Conservation (phyloP, 345 rosid species). For the Brassica carinata region DNA sequence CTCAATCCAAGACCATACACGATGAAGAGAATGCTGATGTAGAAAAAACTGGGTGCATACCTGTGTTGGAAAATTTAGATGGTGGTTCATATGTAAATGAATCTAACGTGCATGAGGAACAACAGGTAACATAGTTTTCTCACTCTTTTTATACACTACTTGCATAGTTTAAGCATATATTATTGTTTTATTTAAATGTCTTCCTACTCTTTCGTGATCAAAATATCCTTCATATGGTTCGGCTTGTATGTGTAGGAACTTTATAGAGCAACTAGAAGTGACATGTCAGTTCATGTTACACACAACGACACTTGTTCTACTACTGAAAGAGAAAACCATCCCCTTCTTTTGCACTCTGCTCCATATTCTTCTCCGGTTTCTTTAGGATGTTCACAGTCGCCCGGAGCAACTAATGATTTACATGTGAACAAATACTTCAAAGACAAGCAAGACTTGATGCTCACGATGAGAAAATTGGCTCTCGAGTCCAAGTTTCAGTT, state of each 20-base stretch:
- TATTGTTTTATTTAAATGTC: not conserved
- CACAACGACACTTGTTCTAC: not conserved
- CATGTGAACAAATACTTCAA: not conserved
- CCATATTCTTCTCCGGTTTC: no score
- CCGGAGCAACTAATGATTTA: not conserved
- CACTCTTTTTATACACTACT: not conserved
- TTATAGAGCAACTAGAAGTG: not conserved
- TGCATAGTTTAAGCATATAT: not conserved
- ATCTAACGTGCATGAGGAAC: not conserved
- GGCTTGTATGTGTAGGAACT: not conserved
- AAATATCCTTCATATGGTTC: not conserved
- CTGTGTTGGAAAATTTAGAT: not conserved
- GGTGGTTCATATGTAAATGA: not conserved
- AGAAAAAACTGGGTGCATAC: not conserved
- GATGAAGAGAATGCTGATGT: not conserved
- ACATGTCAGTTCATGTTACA: not conserved
- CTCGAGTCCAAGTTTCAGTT: constrained; percentile 1
- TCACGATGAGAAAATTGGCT: not conserved
- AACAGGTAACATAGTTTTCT: not conserved
- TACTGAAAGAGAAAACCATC: not conserved
- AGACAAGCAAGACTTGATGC: not conserved
- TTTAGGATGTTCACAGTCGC: not conserved
- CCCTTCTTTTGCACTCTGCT: no score
- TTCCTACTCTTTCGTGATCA: not conserved
- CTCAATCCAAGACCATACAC: not conserved